phyloP scores from a whole-genome alignment of 148 eudicot species.

The Camellia granthamiana region DNA sequence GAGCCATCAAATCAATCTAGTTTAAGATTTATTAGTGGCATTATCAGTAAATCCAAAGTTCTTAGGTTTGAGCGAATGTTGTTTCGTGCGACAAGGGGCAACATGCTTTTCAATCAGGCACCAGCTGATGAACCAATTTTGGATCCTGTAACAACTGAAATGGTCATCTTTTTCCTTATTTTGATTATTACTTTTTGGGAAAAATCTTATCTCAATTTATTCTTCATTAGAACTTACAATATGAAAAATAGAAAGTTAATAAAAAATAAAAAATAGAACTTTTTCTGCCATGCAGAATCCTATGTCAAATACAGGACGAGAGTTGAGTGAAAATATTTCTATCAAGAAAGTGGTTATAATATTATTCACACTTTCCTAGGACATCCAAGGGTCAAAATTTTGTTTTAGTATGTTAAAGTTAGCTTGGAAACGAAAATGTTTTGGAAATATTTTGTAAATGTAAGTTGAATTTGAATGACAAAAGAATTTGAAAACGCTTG shows the following conservation, averaged over 20 bases:
- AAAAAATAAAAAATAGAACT: too few species aligned
- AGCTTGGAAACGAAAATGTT: too few species aligned
- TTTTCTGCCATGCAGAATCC: too few species aligned
- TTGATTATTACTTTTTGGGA: background rate
- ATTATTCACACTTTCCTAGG: too few species aligned
- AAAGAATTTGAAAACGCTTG: too few species aligned
- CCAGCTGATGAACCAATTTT: conserved; percentile 73
- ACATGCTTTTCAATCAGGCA: conserved; percentile 94
- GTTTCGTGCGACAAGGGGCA: conserved; percentile 99
- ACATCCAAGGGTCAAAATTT: too few species aligned
- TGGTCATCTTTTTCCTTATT: conserved; percentile 43
- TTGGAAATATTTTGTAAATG: too few species aligned
- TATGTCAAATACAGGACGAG: too few species aligned
- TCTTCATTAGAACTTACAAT: background rate
- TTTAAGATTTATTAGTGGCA: conserved; percentile 87
- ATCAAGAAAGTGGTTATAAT: too few species aligned
- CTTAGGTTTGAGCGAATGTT: conserved; percentile 89
- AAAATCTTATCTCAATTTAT: background rate
- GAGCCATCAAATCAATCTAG: conserved; percentile 65
- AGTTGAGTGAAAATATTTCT: too few species aligned
- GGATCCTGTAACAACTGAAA: conserved; percentile 85
- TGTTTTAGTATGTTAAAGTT: too few species aligned
- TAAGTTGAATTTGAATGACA: too few species aligned
- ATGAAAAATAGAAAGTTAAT: background rate
- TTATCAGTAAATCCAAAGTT: conserved; percentile 76